Base-by-base conservation (phyloP, 2,329 filamentous ascomycete genomes). In the Pseudogymnoascus sp. region DNA sequence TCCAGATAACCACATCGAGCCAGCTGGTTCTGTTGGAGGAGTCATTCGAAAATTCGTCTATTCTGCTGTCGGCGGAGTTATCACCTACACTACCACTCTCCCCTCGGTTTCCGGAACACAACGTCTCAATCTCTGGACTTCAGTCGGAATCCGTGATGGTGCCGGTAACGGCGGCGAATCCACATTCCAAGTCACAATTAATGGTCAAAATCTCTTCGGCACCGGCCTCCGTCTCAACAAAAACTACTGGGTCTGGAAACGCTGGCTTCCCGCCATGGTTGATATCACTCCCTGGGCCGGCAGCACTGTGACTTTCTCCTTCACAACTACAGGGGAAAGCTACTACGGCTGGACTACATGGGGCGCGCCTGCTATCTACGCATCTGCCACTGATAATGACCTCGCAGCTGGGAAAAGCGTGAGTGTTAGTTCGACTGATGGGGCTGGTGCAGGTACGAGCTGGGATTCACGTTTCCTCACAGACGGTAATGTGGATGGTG, bases 51-150 rank as follows among this genome's bases (percentile, higher is more conserved):
- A 64, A 25, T 61, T 53, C 9, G 58, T 64, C 6, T 65, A 62
- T 20, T 65, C 64, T 15, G 60, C 60, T 9, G 64, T 65, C 1
- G 60, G 58, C 7, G 63, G 62, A 3, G 53, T 36, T 7, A 62
- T 65, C 11, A 60, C 43, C 4, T 62, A 63, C 25, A 39, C 58
- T 3, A 38, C 63, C 4, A 38, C 53, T 11, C 62, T 63, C 4
- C 64, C 64, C 37, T 5, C 43, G 6, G 61, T 65, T 4, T 35
- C 58, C 6, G 47, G 36, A 3, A 41, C 38, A 15, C 57, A 65
- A 35, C 58, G 64, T 9, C 59, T 65, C 6, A 64, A 64, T 57
- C 60, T 65, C 30, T 65, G 64, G 64, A 60, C 62, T 1, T 65
- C 64, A 14, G 36, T 65, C 12, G 64, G 62, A 20, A 64, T 65